These are phyloP conservation scores for Blastobotrys capitulatus DNA, from an alignment of 1,139 yeast genomes.

Conservation along the genomic window DNA sequence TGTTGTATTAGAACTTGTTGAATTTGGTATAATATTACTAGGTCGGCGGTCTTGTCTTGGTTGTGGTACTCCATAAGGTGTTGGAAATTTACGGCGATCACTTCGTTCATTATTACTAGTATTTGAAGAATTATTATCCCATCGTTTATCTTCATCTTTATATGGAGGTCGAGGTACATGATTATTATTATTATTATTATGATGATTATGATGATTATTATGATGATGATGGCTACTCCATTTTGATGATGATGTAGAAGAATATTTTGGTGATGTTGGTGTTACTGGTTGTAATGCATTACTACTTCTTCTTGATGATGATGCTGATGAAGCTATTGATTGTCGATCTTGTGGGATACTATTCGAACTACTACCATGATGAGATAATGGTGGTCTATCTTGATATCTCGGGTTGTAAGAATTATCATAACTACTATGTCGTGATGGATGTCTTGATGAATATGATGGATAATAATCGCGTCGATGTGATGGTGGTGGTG, in stretches of 20 bases:
- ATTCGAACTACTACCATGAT: neutral
- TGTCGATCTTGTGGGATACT: constrained; percentile 1
- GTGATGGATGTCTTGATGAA: constrained; percentile 8
- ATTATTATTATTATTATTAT: neutral
- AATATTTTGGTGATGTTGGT: constrained; percentile 10
- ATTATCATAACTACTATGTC: constrained; percentile 8
- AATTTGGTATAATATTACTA: neutral
- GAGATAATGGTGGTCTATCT: neutral
- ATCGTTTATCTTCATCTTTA: neutral
- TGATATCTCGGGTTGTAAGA: constrained; percentile 1
- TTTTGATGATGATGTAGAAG: neutral
- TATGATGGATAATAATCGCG: constrained; percentile 11
- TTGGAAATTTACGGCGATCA: constrained; percentile 13
- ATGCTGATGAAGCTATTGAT: neutral
- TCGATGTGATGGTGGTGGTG: constrained; percentile 1
- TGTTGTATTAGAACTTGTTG: neutral
- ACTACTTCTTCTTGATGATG: constrained; percentile 4
- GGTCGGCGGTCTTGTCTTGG: neutral
- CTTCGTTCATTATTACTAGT: neutral
- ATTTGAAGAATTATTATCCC: neutral
- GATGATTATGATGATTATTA: neutral
- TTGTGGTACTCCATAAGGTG: constrained; percentile 12
- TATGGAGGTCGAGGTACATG: constrained; percentile 4
- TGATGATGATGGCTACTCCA: constrained; percentile 3
- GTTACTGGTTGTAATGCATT: constrained; percentile 1